Percentiles rank a stretch among this genome's conserved stretches.
phyloP scores from a whole-genome alignment of 208 protist species.

The Angomonas desouzai region DNA sequence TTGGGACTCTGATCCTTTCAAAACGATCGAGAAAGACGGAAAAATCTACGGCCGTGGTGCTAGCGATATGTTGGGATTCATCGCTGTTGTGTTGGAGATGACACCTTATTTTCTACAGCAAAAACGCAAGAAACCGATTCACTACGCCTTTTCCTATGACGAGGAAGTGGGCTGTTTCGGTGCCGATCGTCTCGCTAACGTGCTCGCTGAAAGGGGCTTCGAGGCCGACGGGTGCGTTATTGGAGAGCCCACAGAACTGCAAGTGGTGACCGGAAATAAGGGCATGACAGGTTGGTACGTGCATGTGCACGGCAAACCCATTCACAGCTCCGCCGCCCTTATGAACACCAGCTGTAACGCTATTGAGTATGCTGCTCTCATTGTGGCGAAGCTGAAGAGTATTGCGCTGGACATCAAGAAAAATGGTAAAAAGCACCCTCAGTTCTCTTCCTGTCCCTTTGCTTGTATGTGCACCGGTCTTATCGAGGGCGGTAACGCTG shows the following conservation, averaged over 20 bases:
- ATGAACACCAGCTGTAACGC: slow-evolving; percentile 40
- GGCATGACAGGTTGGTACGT: slow-evolving; percentile 24
- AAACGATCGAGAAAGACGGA: slow-evolving; percentile 19
- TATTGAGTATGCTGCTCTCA: slow-evolving; percentile 33
- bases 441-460: slow-evolving; percentile 26
- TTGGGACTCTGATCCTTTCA: slow-evolving; percentile 58
- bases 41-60: slow-evolving; percentile 20
- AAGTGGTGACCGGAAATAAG: slow-evolving; percentile 33
- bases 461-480: slow-evolving; percentile 24
- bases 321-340: slow-evolving; percentile 45
- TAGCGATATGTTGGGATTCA: slow-evolving; percentile 46
- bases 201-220: slow-evolving; percentile 5
- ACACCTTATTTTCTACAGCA: slow-evolving; percentile 24
- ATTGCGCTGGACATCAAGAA: slow-evolving; percentile 24
- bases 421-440: slow-evolving; percentile 16
- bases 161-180: slow-evolving; percentile 16
- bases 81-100: slow-evolving; percentile 35
- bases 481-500: slow-evolving; percentile 38
- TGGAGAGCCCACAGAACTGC: slow-evolving; percentile 32
- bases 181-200: background rate
- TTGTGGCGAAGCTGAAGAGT: slow-evolving; percentile 32
- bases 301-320: slow-evolving; percentile 35
- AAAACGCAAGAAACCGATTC: slow-evolving; percentile 30
- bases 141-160: slow-evolving; percentile 35
- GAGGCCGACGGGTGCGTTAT: slow-evolving; percentile 45